Evolutionary conservation across 2,329 filamentous ascomycete genomes (phyloP).

Genomic region (Aureobasidium subglaciale): DNA sequence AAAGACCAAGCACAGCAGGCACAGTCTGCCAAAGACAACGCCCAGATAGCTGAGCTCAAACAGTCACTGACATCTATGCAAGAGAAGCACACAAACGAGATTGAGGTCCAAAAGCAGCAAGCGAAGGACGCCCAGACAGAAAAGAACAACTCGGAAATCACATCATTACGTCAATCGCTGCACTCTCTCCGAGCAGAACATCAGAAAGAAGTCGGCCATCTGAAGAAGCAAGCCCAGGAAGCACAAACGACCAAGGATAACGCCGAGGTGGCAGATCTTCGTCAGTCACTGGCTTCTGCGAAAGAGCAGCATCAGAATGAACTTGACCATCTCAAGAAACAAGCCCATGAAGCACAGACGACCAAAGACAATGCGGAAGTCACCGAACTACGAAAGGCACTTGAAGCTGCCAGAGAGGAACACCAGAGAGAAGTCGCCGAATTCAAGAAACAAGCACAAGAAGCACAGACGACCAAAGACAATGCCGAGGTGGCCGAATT

Average conservation of each 20-base stretch:
- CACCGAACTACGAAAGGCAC: slow-evolving; percentile 69
- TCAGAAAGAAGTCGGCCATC: not conserved
- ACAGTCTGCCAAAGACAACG: not conserved
- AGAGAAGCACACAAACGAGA: slow-evolving; percentile 42
- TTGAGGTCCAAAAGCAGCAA: not conserved
- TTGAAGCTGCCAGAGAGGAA: slow-evolving; percentile 72
- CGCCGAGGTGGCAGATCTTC: slow-evolving; percentile 66
- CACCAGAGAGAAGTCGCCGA: not conserved
- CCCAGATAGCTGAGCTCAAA: slow-evolving; percentile 69
- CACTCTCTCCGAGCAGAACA: slow-evolving; percentile 67
- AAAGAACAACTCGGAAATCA: slow-evolving; percentile 49
- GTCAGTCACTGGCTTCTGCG: slow-evolving; percentile 73
- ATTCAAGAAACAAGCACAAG: not conserved
- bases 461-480: not conserved
- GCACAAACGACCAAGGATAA: not conserved
- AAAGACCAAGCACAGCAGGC: slow-evolving; percentile 27
- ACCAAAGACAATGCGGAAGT: slow-evolving; percentile 46
- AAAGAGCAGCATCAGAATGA: slow-evolving; percentile 49
- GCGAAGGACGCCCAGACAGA: not conserved
- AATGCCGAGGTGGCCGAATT: slow-evolving; percentile 70
- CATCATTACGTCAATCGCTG: slow-evolving; percentile 71
- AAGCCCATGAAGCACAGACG: not conserved
- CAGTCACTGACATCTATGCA: slow-evolving; percentile 77
- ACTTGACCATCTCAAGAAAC: not conserved
- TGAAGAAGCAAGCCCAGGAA: not conserved